phyloP scores from a whole-genome alignment of 2,329 filamentous ascomycete species.

The Alternaria ventricosa region DNA sequence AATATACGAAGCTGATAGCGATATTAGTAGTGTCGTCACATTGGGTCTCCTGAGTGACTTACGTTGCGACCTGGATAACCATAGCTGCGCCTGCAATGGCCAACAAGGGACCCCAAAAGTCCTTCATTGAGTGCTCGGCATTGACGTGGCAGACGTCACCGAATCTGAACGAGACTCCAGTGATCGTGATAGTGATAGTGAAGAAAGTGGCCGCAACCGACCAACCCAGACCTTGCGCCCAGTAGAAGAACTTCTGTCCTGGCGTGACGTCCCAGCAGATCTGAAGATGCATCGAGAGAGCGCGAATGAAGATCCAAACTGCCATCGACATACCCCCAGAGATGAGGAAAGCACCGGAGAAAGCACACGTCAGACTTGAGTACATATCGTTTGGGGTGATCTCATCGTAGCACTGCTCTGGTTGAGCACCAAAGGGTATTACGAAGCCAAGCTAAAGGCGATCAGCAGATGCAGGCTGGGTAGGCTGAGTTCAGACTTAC shows the following conservation, averaged over 20 bases:
- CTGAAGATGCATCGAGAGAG: constrained; percentile 91
- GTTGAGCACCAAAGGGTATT: constrained; percentile 78
- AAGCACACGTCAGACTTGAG: constrained; percentile 79
- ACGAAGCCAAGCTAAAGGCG: constrained; percentile 80
- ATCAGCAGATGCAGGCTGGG: constrained; percentile 7
- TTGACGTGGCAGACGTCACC: constrained; percentile 94
- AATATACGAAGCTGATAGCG: constrained; percentile 67
- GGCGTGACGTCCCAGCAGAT: constrained; percentile 97
- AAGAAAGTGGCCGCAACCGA: constrained; percentile 79
- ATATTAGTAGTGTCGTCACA: constrained; percentile 16
- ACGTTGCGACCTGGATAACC: constrained; percentile 83
- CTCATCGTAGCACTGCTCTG: constrained; percentile 81
- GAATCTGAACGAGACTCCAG: constrained; percentile 93
- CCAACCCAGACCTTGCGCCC: constrained; percentile 81
- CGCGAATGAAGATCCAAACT: constrained; percentile 90
- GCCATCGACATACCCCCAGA: constrained; percentile 84
- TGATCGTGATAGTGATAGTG: constrained; percentile 77
- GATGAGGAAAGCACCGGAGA: constrained; percentile 85
- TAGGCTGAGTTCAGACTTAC: constrained; percentile 58
- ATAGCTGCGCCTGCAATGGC: constrained; percentile 77
- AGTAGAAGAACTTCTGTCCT: constrained; percentile 87
- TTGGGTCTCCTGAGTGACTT: constrained; percentile 51
- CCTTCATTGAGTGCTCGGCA: constrained; percentile 79
- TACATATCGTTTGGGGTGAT: constrained; percentile 96
- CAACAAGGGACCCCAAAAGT: constrained; percentile 89